These are phyloP conservation scores for Bryum argenteum DNA, from an alignment of 225 moss, liverwort and hornwort species.

Conservation along the genomic window DNA sequence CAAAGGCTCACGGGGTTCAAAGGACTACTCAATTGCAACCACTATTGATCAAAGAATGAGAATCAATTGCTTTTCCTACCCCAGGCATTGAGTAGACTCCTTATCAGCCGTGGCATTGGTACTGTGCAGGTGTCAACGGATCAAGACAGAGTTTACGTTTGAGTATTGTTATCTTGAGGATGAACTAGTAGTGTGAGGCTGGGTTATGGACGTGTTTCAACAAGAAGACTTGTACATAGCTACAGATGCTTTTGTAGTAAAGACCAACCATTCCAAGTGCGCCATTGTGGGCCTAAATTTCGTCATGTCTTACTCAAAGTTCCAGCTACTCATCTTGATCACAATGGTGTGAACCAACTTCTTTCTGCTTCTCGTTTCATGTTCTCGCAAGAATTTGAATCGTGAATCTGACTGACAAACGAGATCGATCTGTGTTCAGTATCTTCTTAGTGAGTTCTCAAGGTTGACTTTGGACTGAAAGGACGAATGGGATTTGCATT, in stretches of 20 bases:
- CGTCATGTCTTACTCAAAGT: conserved; percentile 10
- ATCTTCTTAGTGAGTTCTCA: not conserved
- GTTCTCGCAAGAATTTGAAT: not conserved
- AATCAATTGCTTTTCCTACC: no score
- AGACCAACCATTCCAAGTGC: conserved; percentile 42
- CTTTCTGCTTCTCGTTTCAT: not conserved
- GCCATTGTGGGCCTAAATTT: conserved; percentile 18
- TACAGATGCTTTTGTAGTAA: conserved; percentile 46
- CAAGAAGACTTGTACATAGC: conserved; percentile 57
- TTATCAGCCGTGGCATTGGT: conserved; percentile 26
- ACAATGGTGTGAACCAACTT: not conserved
- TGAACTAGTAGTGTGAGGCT: conserved; percentile 59
- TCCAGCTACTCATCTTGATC: not conserved
- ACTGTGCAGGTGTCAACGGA: conserved; percentile 67
- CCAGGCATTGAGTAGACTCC: not conserved
- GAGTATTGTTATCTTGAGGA: conserved; percentile 72
- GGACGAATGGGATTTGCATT: not conserved
- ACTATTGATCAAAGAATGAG: no score
- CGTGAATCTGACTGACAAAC: not conserved
- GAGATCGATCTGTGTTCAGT: not conserved
- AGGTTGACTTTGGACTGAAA: not conserved
- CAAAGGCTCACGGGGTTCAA: no score
- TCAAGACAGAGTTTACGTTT: conserved; percentile 67
- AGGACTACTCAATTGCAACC: no score
- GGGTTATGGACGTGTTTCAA: conserved; percentile 28